phyloP scores from a whole-genome alignment of 345 rosid species.

The Brassica carinata region DNA sequence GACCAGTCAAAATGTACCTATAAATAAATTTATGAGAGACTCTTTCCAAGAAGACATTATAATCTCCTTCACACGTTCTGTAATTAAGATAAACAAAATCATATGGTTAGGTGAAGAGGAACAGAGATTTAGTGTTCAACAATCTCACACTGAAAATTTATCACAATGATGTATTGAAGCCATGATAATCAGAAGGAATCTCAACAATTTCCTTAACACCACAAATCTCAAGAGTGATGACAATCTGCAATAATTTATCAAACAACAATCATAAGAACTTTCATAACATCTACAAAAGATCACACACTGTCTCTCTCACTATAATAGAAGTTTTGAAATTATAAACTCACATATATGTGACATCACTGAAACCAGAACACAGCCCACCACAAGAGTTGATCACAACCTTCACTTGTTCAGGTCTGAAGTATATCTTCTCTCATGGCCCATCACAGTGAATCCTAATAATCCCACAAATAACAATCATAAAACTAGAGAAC shows the following conservation, averaged over 20 bases:
- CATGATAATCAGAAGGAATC: no score
- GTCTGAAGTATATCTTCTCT: constrained; percentile 78
- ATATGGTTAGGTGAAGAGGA: background rate
- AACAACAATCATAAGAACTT: no score
- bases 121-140: background rate
- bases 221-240: no score
- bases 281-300: no score
- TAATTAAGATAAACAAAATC: background rate
- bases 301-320: no score
- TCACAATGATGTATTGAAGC: no score
- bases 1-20: background rate
- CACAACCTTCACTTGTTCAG: constrained; percentile 67
- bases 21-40: background rate
- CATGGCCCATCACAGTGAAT: constrained; percentile 92
- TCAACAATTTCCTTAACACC: no score
- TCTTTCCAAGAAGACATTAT: background rate
- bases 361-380: constrained; percentile 94
- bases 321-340: no score
- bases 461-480: constrained; percentile 38
- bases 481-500: no score
- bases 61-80: constrained; percentile 66
- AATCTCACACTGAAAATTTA: no score
- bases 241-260: no score
- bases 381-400: constrained; percentile 94
- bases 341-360: constrained; percentile 31